Conservation (phyloP, 2,329 filamentous ascomycete genomes). For the Microascus cirrosus region DNA sequence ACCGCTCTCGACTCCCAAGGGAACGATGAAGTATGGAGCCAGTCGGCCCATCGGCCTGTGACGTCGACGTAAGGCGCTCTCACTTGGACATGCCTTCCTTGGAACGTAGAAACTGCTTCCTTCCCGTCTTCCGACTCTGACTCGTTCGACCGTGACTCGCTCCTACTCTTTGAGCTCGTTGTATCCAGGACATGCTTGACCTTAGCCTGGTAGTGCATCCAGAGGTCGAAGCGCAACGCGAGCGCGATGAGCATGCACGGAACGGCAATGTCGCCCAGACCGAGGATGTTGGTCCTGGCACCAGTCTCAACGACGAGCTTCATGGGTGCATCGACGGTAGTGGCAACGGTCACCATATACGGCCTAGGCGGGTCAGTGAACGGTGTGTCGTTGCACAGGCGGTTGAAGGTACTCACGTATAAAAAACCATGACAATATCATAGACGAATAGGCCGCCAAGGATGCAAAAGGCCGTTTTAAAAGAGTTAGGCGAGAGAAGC, state of each 20-base stretch:
- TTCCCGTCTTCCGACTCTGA: slow-evolving; percentile 11
- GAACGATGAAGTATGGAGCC: slow-evolving; percentile 19
- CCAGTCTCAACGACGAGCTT: slow-evolving; percentile 70
- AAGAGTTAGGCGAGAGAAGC: slow-evolving; percentile 80
- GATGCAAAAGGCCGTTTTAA: slow-evolving; percentile 68
- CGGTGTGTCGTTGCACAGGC: too few species aligned
- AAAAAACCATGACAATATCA: slow-evolving; percentile 88
- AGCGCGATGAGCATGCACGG: slow-evolving; percentile 85
- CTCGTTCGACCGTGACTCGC: slow-evolving; percentile 4
- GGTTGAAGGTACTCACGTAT: slow-evolving; percentile 42
- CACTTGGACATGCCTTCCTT: slow-evolving; percentile 18
- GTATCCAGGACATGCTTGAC: slow-evolving; percentile 34
- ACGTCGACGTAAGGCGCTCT: slow-evolving; percentile 16
- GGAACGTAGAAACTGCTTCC: slow-evolving; percentile 7
- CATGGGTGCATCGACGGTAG: slow-evolving; percentile 80
- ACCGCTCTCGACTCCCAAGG: slow-evolving; percentile 17
- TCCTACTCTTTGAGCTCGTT: slow-evolving; percentile 16
- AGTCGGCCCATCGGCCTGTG: slow-evolving; percentile 59
- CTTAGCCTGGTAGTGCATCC: slow-evolving; percentile 66
- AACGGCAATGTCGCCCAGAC: slow-evolving; percentile 86
- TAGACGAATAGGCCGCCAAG: slow-evolving; percentile 80
- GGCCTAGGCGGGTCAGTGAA: slow-evolving; percentile 36
- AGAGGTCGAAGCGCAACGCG: slow-evolving; percentile 84
- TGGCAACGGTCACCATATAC: slow-evolving; percentile 81
- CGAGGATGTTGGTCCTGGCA: slow-evolving; percentile 68